A percentile compares a stretch with the other conserved stretches of the same genome.
These are phyloP conservation scores for Scenedesmus sp. DNA, from an alignment of 163 green algal genomes.

Conservation along the genomic window DNA sequence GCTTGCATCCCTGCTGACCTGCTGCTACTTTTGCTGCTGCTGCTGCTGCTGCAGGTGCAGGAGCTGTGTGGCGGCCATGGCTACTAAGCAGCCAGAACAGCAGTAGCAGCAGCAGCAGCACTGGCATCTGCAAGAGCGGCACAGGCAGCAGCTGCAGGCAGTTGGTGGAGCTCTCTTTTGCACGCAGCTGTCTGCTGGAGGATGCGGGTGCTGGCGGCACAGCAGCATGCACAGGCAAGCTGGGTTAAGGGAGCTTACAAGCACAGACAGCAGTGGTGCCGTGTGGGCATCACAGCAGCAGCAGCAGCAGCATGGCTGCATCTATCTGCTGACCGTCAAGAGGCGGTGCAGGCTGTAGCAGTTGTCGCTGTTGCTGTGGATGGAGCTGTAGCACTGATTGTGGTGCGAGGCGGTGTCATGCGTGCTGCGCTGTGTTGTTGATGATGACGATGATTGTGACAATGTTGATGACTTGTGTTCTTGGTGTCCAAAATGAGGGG, in stretches of 20 bases:
- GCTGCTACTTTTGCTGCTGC: not conserved
- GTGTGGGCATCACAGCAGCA: too few relatives aligned
- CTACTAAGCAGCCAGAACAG: conserved; percentile 5
- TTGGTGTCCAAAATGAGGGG: not conserved
- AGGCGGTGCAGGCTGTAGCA: too few relatives aligned
- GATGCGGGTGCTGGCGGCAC: not conserved
- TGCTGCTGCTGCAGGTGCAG: conserved; percentile 35
- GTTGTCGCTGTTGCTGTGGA: not conserved
- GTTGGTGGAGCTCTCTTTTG: not conserved
- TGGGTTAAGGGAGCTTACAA: too few relatives aligned
- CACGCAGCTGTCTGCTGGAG: not conserved
- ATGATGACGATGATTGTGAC: too few relatives aligned
- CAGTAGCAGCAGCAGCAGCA: not conserved
- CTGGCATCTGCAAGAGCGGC: not conserved
- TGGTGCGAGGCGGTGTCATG: too few relatives aligned
- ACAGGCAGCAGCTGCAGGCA: not conserved
- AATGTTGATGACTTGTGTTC: not conserved
- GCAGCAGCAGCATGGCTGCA: not conserved
- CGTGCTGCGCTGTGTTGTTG: too few relatives aligned
- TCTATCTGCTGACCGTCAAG: too few relatives aligned
- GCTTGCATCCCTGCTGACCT: not conserved
- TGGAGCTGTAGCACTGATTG: not conserved
- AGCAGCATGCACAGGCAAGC: not conserved
- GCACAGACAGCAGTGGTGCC: too few relatives aligned
- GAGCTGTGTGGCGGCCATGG: conserved; percentile 39